Evolutionary conservation across 2,329 filamentous ascomycete species (phyloP), one percentile per base, ranked within the genome.

Genomic region (Sporothrix luriei): DNA sequence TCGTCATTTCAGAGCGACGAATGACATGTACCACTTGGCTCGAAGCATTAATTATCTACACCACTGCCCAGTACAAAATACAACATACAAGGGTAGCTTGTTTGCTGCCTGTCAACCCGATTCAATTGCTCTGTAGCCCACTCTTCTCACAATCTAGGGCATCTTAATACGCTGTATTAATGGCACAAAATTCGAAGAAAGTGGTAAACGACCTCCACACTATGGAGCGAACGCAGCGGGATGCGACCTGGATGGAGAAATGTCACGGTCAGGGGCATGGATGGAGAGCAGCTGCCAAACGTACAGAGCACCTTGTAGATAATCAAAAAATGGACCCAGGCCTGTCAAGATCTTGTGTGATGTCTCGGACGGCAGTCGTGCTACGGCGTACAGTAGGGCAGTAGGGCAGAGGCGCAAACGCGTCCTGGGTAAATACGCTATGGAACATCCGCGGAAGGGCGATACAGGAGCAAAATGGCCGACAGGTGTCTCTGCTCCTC

Each of bases 41-140:
- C 51, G 65, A 51, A 59, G 66, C 40, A 49, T 68, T 68, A 38
- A 68, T 40, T 59, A 49, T 40, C 21, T 68, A 59, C 24, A 48
- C 43, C 52, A 59, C 40, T 19, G 26, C 40, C 51, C 24, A 51
- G 21, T 55, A 46, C 33, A 59, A 29, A 59, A 69, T 69, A 51
- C 68, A 55, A 69, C 68, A 21, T 66, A 40, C 68, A 54, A 69
- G 68, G 68, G 68, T 69, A 69, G 68, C 68, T 64, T 68, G 21
- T 33, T 67, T 55, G 62, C 62, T 65, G 26, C 21, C 46, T 65
- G 14, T 48, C 62, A 11, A 21, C 29, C 29, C 48, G 43, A 49
- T 49, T 16, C 24, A 29, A 49, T 21, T 64, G 40, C 43, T 49
- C 61, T 43, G 24, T 33, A 49, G 21, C 7, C 57, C 38, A 46